Conservation (phyloP, 163 green algal species). For the Scenedesmus sp. region DNA sequence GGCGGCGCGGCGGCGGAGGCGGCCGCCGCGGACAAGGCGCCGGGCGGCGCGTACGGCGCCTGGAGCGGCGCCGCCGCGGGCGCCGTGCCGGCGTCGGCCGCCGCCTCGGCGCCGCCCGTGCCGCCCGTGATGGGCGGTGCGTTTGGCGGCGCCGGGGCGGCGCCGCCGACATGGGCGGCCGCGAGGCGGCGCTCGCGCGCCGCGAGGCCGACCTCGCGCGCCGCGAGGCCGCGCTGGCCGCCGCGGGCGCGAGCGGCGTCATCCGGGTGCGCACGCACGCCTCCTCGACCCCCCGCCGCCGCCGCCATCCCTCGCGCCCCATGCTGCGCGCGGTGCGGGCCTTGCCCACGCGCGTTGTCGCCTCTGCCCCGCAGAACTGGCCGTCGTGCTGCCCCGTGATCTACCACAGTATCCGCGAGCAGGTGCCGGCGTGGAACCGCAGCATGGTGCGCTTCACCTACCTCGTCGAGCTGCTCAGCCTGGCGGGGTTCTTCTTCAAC, state of each 20-base stretch:
- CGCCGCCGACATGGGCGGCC: not conserved
- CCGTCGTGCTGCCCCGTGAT: constrained; percentile 41
- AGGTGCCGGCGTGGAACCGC: constrained; percentile 45
- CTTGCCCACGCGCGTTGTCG: too few relatives aligned
- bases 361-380: constrained; percentile 46
- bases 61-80: constrained; percentile 31
- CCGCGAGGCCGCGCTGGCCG: constrained; percentile 16
- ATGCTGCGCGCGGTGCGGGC: too few relatives aligned
- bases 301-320: too few relatives aligned
- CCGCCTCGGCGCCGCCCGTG: not conserved
- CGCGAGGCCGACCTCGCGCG: constrained; percentile 39
- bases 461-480: constrained; percentile 38
- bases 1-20: constrained; percentile 1
- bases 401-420: constrained; percentile 42
- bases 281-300: too few relatives aligned
- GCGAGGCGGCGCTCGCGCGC: constrained; percentile 30
- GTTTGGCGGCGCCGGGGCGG: not conserved
- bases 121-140: not conserved
- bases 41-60: constrained; percentile 21
- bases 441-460: constrained; percentile 42
- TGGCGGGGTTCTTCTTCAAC: constrained; percentile 46
- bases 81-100: not conserved
- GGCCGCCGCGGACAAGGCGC: not conserved
- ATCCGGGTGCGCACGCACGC: constrained; percentile 14
- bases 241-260: not conserved